Evolutionary conservation across 306 rosid genomes (phyloP).

Genomic region (Oxytropis ochrocephala): DNA sequence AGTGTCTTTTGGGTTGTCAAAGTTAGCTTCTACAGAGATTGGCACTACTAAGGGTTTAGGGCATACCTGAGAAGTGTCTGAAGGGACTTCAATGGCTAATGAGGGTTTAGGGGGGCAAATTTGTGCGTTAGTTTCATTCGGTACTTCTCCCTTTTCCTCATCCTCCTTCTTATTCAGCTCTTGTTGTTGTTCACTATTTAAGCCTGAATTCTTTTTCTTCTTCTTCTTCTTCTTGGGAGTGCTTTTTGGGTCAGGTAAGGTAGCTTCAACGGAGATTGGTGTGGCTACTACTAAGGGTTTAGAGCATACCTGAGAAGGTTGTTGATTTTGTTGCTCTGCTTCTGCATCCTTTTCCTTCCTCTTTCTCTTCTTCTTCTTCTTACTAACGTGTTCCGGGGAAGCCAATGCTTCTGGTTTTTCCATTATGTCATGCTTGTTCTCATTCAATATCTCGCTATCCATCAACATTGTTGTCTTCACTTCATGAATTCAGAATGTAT

Average conservation of each 20-base stretch:
- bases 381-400: conserved; percentile 1
- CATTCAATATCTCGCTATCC: conserved; percentile 20
- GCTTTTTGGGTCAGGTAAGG: conserved; percentile 38
- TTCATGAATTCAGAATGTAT: not conserved
- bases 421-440: not conserved
- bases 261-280: not conserved
- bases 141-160: not conserved
- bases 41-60: too few relatives aligned
- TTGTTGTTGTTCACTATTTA: not conserved
- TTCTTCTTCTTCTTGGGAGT: conserved; percentile 29
- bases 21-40: too few relatives aligned
- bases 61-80: too few relatives aligned
- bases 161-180: not conserved
- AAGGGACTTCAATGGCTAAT: not conserved
- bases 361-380: not conserved
- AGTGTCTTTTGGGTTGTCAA: too few relatives aligned
- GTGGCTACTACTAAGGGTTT: not conserved
- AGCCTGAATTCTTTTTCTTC: not conserved
- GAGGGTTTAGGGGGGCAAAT: not conserved
- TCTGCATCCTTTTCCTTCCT: not conserved
- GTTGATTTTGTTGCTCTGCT: not conserved
- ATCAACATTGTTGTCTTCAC: not conserved
- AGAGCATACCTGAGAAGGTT: not conserved
- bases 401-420: conserved; percentile 32
- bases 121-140: not conserved